Evolutionary conservation across 192 early-diverging fungal species (phyloP), one percentile per base, ranked within the genome.

Genomic region (Backusella parvicylindrica): DNA sequence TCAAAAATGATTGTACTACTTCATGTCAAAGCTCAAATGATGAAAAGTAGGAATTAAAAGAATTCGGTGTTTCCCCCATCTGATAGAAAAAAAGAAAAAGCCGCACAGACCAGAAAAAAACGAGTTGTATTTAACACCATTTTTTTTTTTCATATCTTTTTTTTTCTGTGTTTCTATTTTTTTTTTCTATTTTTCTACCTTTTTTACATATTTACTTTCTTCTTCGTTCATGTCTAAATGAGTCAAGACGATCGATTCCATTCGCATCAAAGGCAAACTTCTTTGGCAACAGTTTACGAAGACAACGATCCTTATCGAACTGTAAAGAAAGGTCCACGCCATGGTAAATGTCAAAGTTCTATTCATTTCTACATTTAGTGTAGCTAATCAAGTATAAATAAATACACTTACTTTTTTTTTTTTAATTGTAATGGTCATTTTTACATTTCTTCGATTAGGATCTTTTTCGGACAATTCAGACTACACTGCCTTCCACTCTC

Each of bases 231-330:
- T 32, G 70, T 32, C 37, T 37, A 26, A 28, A 73, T 73, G 72
- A 73, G 63, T 21, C 49, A 64, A 43, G 28, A n/a, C 6, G 60
- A 73, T 64, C 36, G 26, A 15, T 41, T 31, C 12, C 56, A 73
- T 12, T 64, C 64, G 6, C 35, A 37, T 18, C 56, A 63, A n/a
- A 40, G 63, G 15, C n/a, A 73, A 26, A 47, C 56, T 31, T 63
- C 41, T 7, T 28, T 70, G 6, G 28, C 68, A 28, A 41, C 37
- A 41, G 41, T 70, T 21, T 47, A 70, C 13, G 68, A 38, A 56
- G 66, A 68, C 18, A 75, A 72, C 67, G 76, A 77, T 72, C 76
- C 76, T 40, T 77, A 77, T 41, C 68, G 76, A 72, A 70, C 60
- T 9, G 50, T 37, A 21, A 72, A 64, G 31, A 77, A 68, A 36